Percentiles rank a stretch among this genome's conserved stretches.
Conservation (phyloP, 495 filamentous ascomycete species). For the Aspergillus bertholletiae region DNA sequence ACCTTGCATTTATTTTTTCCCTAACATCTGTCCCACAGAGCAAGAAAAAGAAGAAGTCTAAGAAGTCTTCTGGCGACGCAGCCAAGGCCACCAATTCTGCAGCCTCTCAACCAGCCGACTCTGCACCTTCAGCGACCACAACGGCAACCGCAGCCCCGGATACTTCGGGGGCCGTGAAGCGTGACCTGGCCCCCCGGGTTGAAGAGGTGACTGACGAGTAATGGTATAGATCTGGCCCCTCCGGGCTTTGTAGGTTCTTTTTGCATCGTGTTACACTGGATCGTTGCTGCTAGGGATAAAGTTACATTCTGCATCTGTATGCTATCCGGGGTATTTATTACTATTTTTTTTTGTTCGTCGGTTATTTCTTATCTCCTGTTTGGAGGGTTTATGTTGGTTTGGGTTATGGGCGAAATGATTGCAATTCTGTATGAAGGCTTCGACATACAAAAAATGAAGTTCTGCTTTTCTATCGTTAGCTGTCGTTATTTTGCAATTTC, state of each 20-base stretch:
- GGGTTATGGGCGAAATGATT: neutral
- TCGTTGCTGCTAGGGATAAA: neutral
- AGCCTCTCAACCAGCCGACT: conserved; percentile 27
- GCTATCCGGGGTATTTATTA: neutral
- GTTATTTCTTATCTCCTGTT: neutral
- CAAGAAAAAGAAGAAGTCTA: conserved; percentile 62
- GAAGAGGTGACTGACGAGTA: conserved; percentile 64
- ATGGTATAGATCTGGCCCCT: conserved; percentile 1
- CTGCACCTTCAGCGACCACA: conserved; percentile 54
- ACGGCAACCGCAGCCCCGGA: conserved; percentile 54
- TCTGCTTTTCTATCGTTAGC: neutral
- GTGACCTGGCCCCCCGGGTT: conserved; percentile 57
- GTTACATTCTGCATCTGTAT: neutral
- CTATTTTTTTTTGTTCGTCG: neutral
- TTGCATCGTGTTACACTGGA: neutral
- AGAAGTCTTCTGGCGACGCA: conserved; percentile 54
- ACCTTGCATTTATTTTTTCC: too few species aligned
- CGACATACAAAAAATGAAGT: neutral
- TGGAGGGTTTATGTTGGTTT: neutral
- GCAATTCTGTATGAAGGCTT: neutral
- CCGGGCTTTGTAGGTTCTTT: neutral
- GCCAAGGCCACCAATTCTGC: conserved; percentile 11
- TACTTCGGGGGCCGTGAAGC: conserved; percentile 42
- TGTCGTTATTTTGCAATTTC: neutral
- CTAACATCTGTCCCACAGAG: conserved; percentile 22